Evolutionary conservation across 805 yeast genomes (phyloP), one percentile per base, ranked within the genome.

Genomic region (Nakazawaea wyomingensis): DNA sequence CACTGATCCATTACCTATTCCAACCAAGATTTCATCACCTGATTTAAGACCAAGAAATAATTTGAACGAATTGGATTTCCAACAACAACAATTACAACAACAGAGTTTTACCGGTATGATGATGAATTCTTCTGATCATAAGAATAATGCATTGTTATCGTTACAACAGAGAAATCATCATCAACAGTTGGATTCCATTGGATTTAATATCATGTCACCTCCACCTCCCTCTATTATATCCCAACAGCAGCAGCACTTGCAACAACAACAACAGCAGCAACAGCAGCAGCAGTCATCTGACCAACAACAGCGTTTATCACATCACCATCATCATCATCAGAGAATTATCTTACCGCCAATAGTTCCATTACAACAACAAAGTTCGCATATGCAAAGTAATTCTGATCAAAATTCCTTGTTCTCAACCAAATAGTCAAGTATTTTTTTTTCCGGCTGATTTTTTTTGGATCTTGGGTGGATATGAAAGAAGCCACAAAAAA

Each of bases 31-130:
- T n/a, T 34, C 46, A 3, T 38, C 43, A 13, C 46, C 46, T 8
- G 39, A 37, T 11, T 38, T 43, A 33, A 34, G 22, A 20, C 46
- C 46, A 21, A 37, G 39, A 34, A 7, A 37, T n/a, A 35, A 36
- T 31, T 26, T 42, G 38, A 33, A 33, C 27, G 42, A 43, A 2
- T 16, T 37, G 29, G 46, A 43, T 22, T 38, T 34, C 31, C 46
- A 43, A 28, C 46, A 43, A 29, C 46, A 43, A 17, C 46, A 37
- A 27, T 33, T 43, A 22, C 46, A 43, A 37, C 46, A 43, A 29
- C 46, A 43, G 14, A 43, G 46, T 43, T 43, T 43, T 29, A 43
- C 46, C 8, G 36, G 42, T 5, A 28, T 38, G 26, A 22, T 20
- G 24, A 20, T 19, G n/a, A n/a, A n/a, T n/a, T n/a, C n/a, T 29